A percentile compares a stretch with the other conserved stretches of the same genome.
These are phyloP conservation scores for Ambrosia hybrid DNA, from an alignment of 140 eudicot species.

Conservation along the genomic window DNA sequence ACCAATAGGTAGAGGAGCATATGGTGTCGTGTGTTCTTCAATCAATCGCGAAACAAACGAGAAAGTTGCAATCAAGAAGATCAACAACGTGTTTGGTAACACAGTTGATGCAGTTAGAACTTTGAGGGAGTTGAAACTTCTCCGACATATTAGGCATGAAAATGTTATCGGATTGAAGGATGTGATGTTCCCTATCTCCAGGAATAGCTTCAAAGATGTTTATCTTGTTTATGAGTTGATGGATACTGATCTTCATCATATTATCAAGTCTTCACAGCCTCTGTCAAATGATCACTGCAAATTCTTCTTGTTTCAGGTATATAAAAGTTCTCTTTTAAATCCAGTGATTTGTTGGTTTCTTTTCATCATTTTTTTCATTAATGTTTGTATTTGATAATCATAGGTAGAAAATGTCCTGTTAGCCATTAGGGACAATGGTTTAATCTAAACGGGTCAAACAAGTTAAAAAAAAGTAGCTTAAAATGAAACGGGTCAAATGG, in stretches of 20 bases:
- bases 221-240: slow-evolving; percentile 79
- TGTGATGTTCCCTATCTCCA: slow-evolving; percentile 68
- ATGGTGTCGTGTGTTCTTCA: slow-evolving; percentile 81
- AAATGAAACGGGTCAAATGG: neutral
- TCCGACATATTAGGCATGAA: slow-evolving; percentile 60
- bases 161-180: slow-evolving; percentile 80
- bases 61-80: slow-evolving; percentile 79
- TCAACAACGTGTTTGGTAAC: slow-evolving; percentile 69
- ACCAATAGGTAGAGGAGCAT: slow-evolving; percentile 75
- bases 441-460: neutral
- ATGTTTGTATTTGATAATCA: no score
- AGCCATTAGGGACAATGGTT: no score
- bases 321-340: neutral
- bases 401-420: no score
- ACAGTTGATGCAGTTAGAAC: slow-evolving; percentile 67
- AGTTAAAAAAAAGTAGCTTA: neutral
- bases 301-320: slow-evolving; percentile 74
- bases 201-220: slow-evolving; percentile 64
- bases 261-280: slow-evolving; percentile 75
- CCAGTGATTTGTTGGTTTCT: no score
- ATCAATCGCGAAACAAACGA: slow-evolving; percentile 68
- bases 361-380: no score
- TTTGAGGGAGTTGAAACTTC: slow-evolving; percentile 64
- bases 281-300: slow-evolving; percentile 75
- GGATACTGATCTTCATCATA: slow-evolving; percentile 89